Evolutionary conservation across 345 rosid genomes (phyloP).

Genomic region (Moricandia moricandioides): DNA sequence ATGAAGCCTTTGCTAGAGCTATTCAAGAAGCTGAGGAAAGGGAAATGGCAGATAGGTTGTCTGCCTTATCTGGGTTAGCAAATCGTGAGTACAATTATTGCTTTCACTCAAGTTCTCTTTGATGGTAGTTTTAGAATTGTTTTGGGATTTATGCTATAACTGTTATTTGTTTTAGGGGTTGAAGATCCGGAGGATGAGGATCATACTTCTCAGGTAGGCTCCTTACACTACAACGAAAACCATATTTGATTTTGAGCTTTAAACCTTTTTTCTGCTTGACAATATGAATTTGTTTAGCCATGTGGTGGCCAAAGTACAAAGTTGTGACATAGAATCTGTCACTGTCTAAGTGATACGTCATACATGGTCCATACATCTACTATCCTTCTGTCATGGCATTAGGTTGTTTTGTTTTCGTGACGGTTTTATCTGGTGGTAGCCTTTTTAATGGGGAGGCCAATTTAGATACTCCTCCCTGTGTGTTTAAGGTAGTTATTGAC

Average conservation of each 20-base stretch:
- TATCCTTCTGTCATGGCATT: conserved; percentile 5
- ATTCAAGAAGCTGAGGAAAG: conserved; percentile 93
- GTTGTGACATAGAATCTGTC: not conserved
- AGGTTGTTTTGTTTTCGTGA: conserved; percentile 2
- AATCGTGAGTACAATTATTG: conserved; percentile 46
- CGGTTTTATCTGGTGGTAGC: too few relatives aligned
- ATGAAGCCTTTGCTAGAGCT: conserved; percentile 91
- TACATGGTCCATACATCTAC: conserved; percentile 6
- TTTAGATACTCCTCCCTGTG: conserved; percentile 8
- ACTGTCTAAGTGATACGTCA: not conserved
- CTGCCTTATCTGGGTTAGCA: conserved; percentile 67
- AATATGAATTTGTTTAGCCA: conserved; percentile 9
- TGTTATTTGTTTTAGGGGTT: conserved; percentile 50
- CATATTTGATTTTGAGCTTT: not conserved
- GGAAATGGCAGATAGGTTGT: conserved; percentile 73
- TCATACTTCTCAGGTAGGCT: conserved; percentile 60
- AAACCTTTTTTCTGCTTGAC: conserved; percentile 8
- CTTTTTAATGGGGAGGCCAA: too few relatives aligned
- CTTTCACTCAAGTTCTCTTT: not conserved
- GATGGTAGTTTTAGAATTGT: not conserved
- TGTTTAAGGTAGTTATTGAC: not conserved
- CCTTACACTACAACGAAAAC: not conserved
- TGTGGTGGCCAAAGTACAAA: conserved; percentile 6
- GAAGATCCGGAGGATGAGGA: conserved; percentile 54
- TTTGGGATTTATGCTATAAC: conserved; percentile 13